Percentiles rank a stretch among this genome's conserved stretches.
These are phyloP conservation scores for Smittium culicis DNA, from an alignment of 371 early-diverging fungal species.

Conservation along the genomic window DNA sequence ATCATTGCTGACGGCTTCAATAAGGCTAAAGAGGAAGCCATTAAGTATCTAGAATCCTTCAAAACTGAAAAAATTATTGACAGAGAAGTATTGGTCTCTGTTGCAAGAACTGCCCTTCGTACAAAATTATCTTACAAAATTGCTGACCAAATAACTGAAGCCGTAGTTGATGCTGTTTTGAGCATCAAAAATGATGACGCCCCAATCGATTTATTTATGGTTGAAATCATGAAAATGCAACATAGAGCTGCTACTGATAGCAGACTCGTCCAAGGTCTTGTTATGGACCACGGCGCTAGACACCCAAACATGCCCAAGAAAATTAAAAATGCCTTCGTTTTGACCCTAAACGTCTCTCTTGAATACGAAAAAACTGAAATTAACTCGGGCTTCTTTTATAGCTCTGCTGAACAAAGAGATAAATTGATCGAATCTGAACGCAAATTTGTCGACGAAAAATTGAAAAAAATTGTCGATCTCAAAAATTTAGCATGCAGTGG, in stretches of 20 bases:
- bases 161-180: conserved; percentile 92
- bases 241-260: conserved; percentile 94
- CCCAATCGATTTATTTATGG: conserved; percentile 98
- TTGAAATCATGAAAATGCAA: conserved; percentile 99
- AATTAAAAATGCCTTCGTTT: conserved; percentile 78
- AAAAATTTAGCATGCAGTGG: conserved; percentile 85
- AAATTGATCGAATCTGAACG: conserved; percentile 97
- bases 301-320: conserved; percentile 99
- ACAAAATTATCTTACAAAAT: conserved; percentile 88
- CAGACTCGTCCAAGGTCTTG: conserved; percentile 89
- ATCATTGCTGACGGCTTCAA: conserved; percentile 95
- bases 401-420: conserved; percentile 94
- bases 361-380: conserved; percentile 99
- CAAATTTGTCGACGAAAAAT: conserved; percentile 85
- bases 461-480: conserved; percentile 90
- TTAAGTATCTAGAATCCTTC: conserved; percentile 78
- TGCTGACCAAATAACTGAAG: conserved; percentile 86
- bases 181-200: conserved; percentile 60
- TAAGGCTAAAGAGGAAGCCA: conserved; percentile 84
- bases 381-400: conserved; percentile 99
- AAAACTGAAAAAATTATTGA: conserved; percentile 61
- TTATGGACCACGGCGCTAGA: conserved; percentile 98
- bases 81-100: conserved; percentile 78
- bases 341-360: conserved; percentile 96
- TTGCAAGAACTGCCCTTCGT: conserved; percentile 88